Base-by-base conservation (phyloP, 1,139 yeast genomes). In the Diutina sp. region DNA sequence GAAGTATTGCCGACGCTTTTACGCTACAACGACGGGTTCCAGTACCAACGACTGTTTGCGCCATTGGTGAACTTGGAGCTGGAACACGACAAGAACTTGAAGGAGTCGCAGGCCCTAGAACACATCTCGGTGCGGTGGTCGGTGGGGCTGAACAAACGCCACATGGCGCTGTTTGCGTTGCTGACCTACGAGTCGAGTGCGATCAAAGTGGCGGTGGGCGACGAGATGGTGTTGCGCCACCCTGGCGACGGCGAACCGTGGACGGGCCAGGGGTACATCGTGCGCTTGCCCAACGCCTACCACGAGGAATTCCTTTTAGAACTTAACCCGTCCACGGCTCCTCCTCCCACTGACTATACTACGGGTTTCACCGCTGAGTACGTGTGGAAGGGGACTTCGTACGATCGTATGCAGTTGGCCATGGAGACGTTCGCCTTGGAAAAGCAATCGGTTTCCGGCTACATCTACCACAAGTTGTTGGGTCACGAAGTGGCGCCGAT, bases 331-430 rank as follows among this genome's bases (percentile, higher is more conserved):
- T 65, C 70, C 18, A 64, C 64, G 53, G 57, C 45, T 0, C 59
- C 66, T 4, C 67, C 68, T 0, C 95, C 95, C n/a, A 80, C 84
- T 3, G 77, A 84, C 59, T 66, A 80, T 54, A 78, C 80, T 2
- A 77, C 83, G 3, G 89, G 86, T 44, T 91, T 88, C 67, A 83
- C 93, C 1, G 91, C 93, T 0, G 95, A 89, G 65, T 87, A 89
- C 66, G 88, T 88, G 56, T 91, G 97, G 97, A 87, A 87, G 61
- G 95, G 93, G 21, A 83, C 86, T 1, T 77, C 96, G 1, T 90
- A 85, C 66, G 85, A 81, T 48, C 80, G 97, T 65, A 89, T 90
- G 93, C 96, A 89, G 69, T 72, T 73, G 30, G 95, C 96, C 0
- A 72, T 91, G 70, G 80, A 76, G 58, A 69, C 68, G 14, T 89